Conservation (phyloP, 2,329 filamentous ascomycete species). For the Talaromyces sp. region DNA sequence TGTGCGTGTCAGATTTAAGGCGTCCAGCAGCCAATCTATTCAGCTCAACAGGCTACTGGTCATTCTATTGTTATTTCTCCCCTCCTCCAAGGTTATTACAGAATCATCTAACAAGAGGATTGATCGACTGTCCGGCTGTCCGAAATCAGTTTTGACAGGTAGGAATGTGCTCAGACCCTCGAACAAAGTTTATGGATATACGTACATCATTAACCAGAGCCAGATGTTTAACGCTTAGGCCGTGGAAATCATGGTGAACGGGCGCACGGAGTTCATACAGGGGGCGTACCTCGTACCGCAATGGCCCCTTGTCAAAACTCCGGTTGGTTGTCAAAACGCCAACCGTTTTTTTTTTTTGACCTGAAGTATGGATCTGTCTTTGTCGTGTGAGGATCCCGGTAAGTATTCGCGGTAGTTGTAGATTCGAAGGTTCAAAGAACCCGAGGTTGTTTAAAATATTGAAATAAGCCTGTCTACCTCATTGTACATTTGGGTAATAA, state of each 20-base stretch:
- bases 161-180: slow-evolving; percentile 1
- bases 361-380: not conserved
- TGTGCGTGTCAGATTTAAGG: not conserved
- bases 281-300: not conserved
- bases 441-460: not conserved
- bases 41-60: not conserved
- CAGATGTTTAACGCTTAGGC: not conserved
- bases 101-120: not conserved
- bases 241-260: not conserved
- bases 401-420: not conserved
- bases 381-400: not conserved
- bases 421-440: not conserved
- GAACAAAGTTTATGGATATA: not conserved
- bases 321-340: not conserved
- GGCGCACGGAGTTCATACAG: not conserved
- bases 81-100: not conserved
- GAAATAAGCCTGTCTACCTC: too few relatives aligned
- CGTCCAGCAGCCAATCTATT: not conserved
- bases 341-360: not conserved
- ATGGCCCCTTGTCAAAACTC: not conserved
- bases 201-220: not conserved
- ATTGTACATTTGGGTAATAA: not conserved
- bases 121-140: not conserved
- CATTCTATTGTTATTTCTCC: not conserved
- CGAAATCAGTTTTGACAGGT: not conserved